Percentiles rank a stretch among this genome's conserved stretches.
These are phyloP conservation scores for Beta macrorhiza DNA, from an alignment of 179 eudicot species.

Conservation along the genomic window DNA sequence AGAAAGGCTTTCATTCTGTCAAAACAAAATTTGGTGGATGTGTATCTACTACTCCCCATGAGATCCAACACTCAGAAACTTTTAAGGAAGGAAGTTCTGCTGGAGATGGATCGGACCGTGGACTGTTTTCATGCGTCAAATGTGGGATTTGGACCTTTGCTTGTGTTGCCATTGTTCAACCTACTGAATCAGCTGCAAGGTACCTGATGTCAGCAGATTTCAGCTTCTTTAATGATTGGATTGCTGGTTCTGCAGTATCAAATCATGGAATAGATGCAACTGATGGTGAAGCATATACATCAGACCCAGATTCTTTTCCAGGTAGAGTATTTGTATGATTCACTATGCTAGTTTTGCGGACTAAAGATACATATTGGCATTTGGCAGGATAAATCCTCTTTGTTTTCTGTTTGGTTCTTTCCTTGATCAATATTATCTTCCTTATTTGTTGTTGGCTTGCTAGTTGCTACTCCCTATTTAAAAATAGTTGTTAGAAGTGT, in stretches of 20 bases:
- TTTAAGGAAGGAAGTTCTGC: slow-evolving; percentile 39
- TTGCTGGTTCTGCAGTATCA: slow-evolving; percentile 37
- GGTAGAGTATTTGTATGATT: slow-evolving; percentile 36
- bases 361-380: not conserved
- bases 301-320: slow-evolving; percentile 39
- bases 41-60: slow-evolving; percentile 21
- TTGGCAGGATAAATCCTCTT: not conserved
- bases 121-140: slow-evolving; percentile 90
- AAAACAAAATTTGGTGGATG: slow-evolving; percentile 46
- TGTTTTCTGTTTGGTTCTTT: slow-evolving; percentile 8
- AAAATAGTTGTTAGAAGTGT: not conserved
- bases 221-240: slow-evolving; percentile 45
- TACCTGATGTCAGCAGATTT: slow-evolving; percentile 81
- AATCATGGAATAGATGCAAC: slow-evolving; percentile 33
- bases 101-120: slow-evolving; percentile 56
- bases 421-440: not conserved
- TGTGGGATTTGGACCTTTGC: slow-evolving; percentile 97
- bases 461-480: not conserved
- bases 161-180: slow-evolving; percentile 87
- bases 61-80: slow-evolving; percentile 30
- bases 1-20: slow-evolving; percentile 35
- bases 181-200: slow-evolving; percentile 66
- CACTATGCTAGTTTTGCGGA: not conserved
- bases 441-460: not conserved
- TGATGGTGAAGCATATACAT: slow-evolving; percentile 29